These are phyloP conservation scores for Brettanomyces naardenensis DNA, from an alignment of 805 yeast species.

Conservation along the genomic window DNA sequence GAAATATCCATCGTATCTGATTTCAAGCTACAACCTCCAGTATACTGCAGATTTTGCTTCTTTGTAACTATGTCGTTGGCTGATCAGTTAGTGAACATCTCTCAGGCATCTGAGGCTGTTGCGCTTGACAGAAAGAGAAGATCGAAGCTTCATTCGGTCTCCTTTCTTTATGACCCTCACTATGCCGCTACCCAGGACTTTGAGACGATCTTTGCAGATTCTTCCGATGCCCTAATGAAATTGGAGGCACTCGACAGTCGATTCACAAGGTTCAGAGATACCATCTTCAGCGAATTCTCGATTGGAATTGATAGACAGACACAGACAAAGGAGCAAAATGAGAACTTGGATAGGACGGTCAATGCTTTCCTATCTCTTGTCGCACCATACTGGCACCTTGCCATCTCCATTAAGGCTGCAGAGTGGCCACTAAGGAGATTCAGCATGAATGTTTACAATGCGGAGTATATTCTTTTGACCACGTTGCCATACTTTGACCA, in stretches of 20 bases:
- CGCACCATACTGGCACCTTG: slow-evolving; percentile 68
- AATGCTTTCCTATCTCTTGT: slow-evolving; percentile 64
- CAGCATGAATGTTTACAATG: slow-evolving; percentile 72
- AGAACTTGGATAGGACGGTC: slow-evolving; percentile 67
- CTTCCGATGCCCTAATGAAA: slow-evolving; percentile 70
- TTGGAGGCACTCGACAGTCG: slow-evolving; percentile 66
- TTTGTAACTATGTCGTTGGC: slow-evolving; percentile 47
- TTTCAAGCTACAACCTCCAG: too few relatives aligned
- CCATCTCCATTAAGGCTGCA: slow-evolving; percentile 71
- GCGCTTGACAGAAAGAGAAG: slow-evolving; percentile 82
- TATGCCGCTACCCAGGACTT: slow-evolving; percentile 93
- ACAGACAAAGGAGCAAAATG: slow-evolving; percentile 69
- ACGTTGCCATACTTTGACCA: slow-evolving; percentile 74
- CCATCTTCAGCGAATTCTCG: slow-evolving; percentile 80
- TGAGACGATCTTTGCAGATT: slow-evolving; percentile 66
- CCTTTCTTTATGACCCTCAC: slow-evolving; percentile 77
- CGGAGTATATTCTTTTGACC: slow-evolving; percentile 64
- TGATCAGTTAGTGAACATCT: slow-evolving; percentile 70
- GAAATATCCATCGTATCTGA: too few relatives aligned
- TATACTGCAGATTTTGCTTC: too few relatives aligned
- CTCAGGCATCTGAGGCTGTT: slow-evolving; percentile 55
- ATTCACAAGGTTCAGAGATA: slow-evolving; percentile 57
- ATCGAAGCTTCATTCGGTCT: slow-evolving; percentile 80
- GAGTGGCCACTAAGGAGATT: slow-evolving; percentile 96
- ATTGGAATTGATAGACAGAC: slow-evolving; percentile 73